A percentile compares a stretch with the other conserved stretches of the same genome.
phyloP scores from a whole-genome alignment of 306 rosid genomes.

The Bauhinia variegata region DNA sequence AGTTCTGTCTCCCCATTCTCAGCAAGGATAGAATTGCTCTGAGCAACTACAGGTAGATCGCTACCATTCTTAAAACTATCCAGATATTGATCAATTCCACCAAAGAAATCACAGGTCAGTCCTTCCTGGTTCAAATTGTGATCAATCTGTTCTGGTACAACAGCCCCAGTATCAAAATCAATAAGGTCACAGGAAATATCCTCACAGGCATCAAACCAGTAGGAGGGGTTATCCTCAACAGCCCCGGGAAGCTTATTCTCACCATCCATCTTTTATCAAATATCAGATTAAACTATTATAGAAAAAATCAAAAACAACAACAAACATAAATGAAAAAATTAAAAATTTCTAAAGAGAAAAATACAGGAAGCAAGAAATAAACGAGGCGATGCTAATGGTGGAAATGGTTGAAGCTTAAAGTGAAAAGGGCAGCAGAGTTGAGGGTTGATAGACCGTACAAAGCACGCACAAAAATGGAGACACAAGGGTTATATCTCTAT shows the following conservation, averaged over 20 bases:
- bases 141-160: slow-evolving; percentile 45
- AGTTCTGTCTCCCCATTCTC: slow-evolving; percentile 36
- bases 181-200: slow-evolving; percentile 80
- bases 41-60: slow-evolving; percentile 53
- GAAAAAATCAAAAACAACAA: slow-evolving; percentile 1
- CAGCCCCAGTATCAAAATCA: slow-evolving; percentile 56
- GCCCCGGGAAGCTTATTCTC: slow-evolving; percentile 49
- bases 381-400: neutral
- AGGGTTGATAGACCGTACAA: slow-evolving; percentile 52
- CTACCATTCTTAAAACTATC: slow-evolving; percentile 80
- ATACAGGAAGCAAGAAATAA: neutral
- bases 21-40: slow-evolving; percentile 12
- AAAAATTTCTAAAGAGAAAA: neutral
- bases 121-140: slow-evolving; percentile 61
- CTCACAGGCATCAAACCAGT: slow-evolving; percentile 95
- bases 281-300: neutral
- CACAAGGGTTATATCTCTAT: slow-evolving; percentile 3
- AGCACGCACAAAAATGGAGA: slow-evolving; percentile 40
- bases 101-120: slow-evolving; percentile 65
- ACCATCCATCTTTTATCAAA: slow-evolving; percentile 48
- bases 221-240: slow-evolving; percentile 51
- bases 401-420: slow-evolving; percentile 23
- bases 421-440: slow-evolving; percentile 32
- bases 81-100: slow-evolving; percentile 83
- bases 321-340: neutral